Evolutionary conservation across 2,329 filamentous ascomycete genomes (phyloP), one percentile per base, ranked within the genome.

Genomic region (Fusarium solani-melongenae): DNA sequence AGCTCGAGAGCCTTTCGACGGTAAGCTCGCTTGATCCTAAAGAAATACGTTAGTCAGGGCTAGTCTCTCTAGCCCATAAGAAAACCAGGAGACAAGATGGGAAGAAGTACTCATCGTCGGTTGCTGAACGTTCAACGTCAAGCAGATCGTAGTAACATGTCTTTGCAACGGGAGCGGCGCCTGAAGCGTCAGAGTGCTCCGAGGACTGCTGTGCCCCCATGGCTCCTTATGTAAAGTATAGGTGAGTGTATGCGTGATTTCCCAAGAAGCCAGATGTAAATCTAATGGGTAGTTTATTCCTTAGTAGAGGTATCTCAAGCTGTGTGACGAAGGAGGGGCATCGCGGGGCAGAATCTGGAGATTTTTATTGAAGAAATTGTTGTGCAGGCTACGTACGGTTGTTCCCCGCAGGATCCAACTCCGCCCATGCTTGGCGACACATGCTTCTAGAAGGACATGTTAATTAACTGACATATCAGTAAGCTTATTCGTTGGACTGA

Each of bases 11-110:
- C 96, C 81, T 96, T 98, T 70, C 86, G 91, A 73, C 94, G 91
- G 83, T 99, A 99, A 15, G 95, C 95, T 79, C 94, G 97, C 79
- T 98, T 98, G 79, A 99, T 95, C 73, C 93, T 96, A 57, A 4
- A 69, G 38, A 8, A 2, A 14, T n/a, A 24, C 11, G 33, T 62
- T 24, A 69, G 22, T 20, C 14, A 39, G 27, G 46, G 64, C 24
- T 36, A 22, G 27, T 17, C 1, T 6, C 11, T 6, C 17, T 3
- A 8, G n/a, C 6, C n/a, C 2, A 12, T 5, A 9, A 29, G 27
- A 20, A 53, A 53, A 14, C 4, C 11, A 53, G 5, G 15, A n/a
- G 20, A 17, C 5, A 6, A 24, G 34, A 5, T 24, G 33, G 38
- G 41, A 29, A 39, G 22, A 76, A 88, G 80, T 83, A 95, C 92